Evolutionary conservation across 2,329 filamentous ascomycete genomes (phyloP), one percentile per base, ranked within the genome.

Genomic region (Tricladium varicosporioides): DNA sequence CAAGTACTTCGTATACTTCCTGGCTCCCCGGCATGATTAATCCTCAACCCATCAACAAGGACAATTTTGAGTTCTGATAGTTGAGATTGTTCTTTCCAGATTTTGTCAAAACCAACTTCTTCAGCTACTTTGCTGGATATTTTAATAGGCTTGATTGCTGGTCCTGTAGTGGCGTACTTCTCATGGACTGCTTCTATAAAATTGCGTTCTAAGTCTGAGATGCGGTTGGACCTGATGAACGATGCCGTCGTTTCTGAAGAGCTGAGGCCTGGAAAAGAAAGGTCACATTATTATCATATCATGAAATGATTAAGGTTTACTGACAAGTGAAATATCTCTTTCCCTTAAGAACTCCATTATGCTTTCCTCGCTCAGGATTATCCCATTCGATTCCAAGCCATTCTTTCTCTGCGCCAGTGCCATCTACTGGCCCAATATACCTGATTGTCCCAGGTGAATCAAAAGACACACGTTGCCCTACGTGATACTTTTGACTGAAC

Each of bases 321-420:
- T 70, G 82, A 93, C 93, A 96, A 65, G 80, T 76, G 68, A 97
- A 97, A 71, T 97, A 96, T 60, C 83, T 85, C 60, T 82, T 78
- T 58, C 88, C 91, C 62, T 88, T 85, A 73, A 95, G 86, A 59
- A 87, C 85, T 58, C 94, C 94, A 68, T 93, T 84, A 74, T 99
- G 92, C 77, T 97, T 97, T 60, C 94, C 94, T 67, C 92, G 82
- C 40, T 79, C 80, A 56, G 86, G 77, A 71, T 97, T 90, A 74
- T 97, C 93, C 94, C 94, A 99, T 80, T 99, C 94, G 48, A 97
- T 91, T 48, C 94, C 94, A 33, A 97, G 81, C 92, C 93, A 97
- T 61, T 59, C 81, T 78, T 49, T 91, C 90, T 45, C 82, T 79
- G 57, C 53, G 4, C 60, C 58, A 8, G 91, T 92, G 64, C 88